Evolutionary conservation across 1,284 basidiomycete genomes (phyloP).

Genomic region (Ceratorhiza oryzae-sativae): DNA sequence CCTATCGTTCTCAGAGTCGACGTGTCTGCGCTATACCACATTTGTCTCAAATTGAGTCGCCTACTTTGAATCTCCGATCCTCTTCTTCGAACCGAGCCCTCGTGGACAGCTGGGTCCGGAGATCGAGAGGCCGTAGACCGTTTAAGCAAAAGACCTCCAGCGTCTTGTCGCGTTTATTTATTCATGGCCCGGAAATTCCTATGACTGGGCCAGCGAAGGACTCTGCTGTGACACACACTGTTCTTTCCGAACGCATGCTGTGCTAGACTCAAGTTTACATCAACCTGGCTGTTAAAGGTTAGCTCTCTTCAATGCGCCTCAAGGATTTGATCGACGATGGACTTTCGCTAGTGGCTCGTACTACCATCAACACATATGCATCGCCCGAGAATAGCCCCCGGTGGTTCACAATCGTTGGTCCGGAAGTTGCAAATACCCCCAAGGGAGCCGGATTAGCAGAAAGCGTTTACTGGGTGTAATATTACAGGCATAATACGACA

Average conservation of each 20-base stretch:
- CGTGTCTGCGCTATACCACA: neutral
- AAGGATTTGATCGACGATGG: conserved; percentile 10
- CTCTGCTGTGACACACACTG: neutral
- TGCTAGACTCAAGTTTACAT: neutral
- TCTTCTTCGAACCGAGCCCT: no score
- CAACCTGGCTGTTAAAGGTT: conserved; percentile 1
- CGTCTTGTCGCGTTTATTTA: neutral
- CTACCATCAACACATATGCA: neutral
- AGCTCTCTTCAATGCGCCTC: neutral
- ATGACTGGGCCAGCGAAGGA: neutral
- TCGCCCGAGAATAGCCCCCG: neutral
- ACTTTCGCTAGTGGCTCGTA: conserved; percentile 6
- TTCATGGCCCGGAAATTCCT: neutral
- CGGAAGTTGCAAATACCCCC: neutral
- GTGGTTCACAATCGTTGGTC: neutral
- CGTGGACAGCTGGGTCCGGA: no score
- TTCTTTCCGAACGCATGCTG: neutral
- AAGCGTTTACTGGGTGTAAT: neutral
- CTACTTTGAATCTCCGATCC: neutral
- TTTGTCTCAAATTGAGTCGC: neutral
- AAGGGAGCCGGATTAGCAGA: neutral
- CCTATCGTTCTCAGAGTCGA: neutral
- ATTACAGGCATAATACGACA: neutral
- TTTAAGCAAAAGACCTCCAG: neutral
- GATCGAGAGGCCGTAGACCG: neutral